Percentiles rank a stretch among this genome's conserved stretches.
Conservation (phyloP, 352 stramenopile species). For the Phytophthora pini region DNA sequence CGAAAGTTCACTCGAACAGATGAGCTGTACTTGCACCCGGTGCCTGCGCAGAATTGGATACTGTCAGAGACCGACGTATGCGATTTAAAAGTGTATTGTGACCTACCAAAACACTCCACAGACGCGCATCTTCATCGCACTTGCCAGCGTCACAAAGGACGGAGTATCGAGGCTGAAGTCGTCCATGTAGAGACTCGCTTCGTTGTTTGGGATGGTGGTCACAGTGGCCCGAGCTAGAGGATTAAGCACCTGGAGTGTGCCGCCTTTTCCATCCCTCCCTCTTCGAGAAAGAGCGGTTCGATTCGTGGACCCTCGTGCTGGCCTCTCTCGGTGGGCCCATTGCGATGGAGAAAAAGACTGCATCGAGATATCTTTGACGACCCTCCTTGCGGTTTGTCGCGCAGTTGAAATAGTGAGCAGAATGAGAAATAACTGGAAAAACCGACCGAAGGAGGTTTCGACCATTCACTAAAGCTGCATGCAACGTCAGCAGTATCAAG, state of each 20-base stretch:
- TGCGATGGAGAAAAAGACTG: constrained; percentile 9
- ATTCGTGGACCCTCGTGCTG: constrained; percentile 4
- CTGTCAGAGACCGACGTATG: too few relatives aligned
- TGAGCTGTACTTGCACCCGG: constrained; percentile 27
- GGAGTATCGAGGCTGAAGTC: constrained; percentile 30
- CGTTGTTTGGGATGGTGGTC: constrained; percentile 26
- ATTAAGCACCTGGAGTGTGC: constrained; percentile 23
- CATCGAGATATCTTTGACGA: constrained; percentile 10
- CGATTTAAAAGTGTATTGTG: background rate
- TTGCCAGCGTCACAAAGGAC: constrained; percentile 30
- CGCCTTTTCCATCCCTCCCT: constrained; percentile 5
- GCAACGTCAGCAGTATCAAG: constrained; percentile 9
- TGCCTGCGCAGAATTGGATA: constrained; percentile 1
- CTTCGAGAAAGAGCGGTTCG: background rate
- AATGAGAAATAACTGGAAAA: constrained; percentile 18
- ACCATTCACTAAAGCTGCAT: background rate
- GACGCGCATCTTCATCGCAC: constrained; percentile 31
- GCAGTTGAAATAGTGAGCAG: constrained; percentile 17
- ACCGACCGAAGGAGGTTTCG: constrained; percentile 25
- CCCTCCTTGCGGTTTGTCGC: constrained; percentile 3
- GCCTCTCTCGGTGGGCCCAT: constrained; percentile 16
- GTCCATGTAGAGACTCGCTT: constrained; percentile 37
- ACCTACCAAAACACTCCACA: constrained; percentile 36
- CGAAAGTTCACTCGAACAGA: constrained; percentile 24
- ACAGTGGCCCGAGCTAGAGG: constrained; percentile 19